Percentiles rank a stretch among this genome's conserved stretches.
phyloP scores from a whole-genome alignment of 1,284 basidiomycete species.

The Cystobasidiaceae sp. region DNA sequence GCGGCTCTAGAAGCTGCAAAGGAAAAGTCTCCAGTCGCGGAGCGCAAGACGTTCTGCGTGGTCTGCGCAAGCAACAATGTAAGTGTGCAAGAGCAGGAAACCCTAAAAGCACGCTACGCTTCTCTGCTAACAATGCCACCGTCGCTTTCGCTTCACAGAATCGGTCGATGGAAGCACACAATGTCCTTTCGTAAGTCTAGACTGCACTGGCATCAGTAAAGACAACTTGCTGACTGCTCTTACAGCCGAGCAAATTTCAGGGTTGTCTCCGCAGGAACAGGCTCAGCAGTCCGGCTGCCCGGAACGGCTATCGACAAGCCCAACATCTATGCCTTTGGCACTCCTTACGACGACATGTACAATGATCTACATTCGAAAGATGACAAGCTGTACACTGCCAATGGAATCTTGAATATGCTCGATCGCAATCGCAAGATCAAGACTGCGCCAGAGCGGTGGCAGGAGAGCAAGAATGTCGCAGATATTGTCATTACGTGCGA shows the following conservation, averaged over 20 bases:
- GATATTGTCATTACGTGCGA: conserved; percentile 99
- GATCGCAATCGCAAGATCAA: conserved; percentile 93
- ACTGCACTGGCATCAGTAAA: not conserved
- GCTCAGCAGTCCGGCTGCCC: conserved; percentile 91
- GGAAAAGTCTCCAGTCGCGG: conserved; percentile 26
- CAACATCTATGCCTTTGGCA: conserved; percentile 95
- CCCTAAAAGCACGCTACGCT: not conserved
- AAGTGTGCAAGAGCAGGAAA: conserved; percentile 43
- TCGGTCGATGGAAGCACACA: conserved; percentile 97
- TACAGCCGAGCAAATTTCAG: conserved; percentile 70
- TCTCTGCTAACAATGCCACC: too few species aligned
- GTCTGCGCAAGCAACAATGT: conserved; percentile 98
- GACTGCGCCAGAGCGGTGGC: conserved; percentile 91
- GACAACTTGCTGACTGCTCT: not conserved
- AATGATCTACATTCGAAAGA: conserved; percentile 87
- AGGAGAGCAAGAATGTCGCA: conserved; percentile 76
- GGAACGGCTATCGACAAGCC: conserved; percentile 96
- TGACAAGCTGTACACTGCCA: conserved; percentile 82
- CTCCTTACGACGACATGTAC: conserved; percentile 95
- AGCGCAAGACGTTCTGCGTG: conserved; percentile 73
- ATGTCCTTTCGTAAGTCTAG: conserved; percentile 69
- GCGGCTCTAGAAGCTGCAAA: not conserved
- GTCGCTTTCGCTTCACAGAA: conserved; percentile 60
- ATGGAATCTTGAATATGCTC: conserved; percentile 92
- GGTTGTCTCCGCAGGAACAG: conserved; percentile 92